Evolutionary conservation across 2,329 filamentous ascomycete genomes (phyloP).

Genomic region (Trichoderma endophyticum): DNA sequence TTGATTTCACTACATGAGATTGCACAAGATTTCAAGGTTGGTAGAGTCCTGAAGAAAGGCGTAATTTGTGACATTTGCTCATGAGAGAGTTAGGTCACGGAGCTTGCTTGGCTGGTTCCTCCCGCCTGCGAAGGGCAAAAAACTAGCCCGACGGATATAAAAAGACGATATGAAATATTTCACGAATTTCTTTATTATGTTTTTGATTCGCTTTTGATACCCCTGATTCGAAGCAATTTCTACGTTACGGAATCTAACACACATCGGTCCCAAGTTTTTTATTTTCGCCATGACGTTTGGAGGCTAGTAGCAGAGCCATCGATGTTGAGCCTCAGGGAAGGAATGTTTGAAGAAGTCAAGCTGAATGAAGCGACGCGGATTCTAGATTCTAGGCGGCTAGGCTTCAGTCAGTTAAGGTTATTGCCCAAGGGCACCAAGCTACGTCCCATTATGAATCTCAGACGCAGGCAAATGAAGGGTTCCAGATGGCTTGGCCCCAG

Average conservation of each 20-base stretch:
- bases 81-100: slow-evolving; percentile 51
- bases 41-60: background rate
- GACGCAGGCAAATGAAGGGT: slow-evolving; percentile 54
- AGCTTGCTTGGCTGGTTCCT: slow-evolving; percentile 70
- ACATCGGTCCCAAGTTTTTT: slow-evolving; percentile 80
- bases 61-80: background rate
- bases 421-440: slow-evolving; percentile 76
- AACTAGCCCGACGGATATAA: slow-evolving; percentile 65
- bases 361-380: slow-evolving; percentile 53
- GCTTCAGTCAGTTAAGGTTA: slow-evolving; percentile 74
- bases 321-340: slow-evolving; percentile 61
- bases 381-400: slow-evolving; percentile 62
- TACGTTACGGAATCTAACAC: slow-evolving; percentile 88
- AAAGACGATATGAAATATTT: slow-evolving; percentile 76
- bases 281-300: slow-evolving; percentile 95
- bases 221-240: slow-evolving; percentile 81
- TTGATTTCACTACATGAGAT: slow-evolving; percentile 75
- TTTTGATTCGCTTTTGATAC: slow-evolving; percentile 88
- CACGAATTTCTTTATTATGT: slow-evolving; percentile 86
- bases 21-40: slow-evolving; percentile 67
- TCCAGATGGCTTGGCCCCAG: slow-evolving; percentile 58
- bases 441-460: slow-evolving; percentile 84
- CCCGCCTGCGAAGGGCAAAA: slow-evolving; percentile 49
- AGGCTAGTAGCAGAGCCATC: slow-evolving; percentile 70
- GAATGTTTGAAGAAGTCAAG: slow-evolving; percentile 77